phyloP scores from a whole-genome alignment of 2,329 filamentous ascomycete species.

The Arthrobotrys pseudoclavata region DNA sequence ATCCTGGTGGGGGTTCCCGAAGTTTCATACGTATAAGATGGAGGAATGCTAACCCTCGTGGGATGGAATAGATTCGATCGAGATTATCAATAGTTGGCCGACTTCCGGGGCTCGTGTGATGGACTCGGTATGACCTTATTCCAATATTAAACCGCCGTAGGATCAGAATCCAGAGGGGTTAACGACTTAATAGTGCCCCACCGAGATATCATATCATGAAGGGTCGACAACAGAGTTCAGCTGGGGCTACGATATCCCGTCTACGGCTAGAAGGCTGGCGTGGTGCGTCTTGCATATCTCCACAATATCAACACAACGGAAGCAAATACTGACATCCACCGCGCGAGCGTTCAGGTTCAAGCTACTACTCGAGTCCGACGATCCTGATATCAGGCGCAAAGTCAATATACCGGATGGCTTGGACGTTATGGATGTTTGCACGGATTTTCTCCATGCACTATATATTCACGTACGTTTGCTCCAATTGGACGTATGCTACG shows the following conservation, averaged over 20 bases:
- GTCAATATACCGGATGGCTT: constrained; percentile 60
- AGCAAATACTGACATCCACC: constrained; percentile 13
- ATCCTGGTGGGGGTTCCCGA: constrained; percentile 41
- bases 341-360: constrained; percentile 47
- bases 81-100: constrained; percentile 61
- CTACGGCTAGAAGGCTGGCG: constrained; percentile 56
- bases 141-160: neutral
- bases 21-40: neutral
- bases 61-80: constrained; percentile 52
- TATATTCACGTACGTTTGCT: constrained; percentile 56
- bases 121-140: constrained; percentile 53
- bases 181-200: constrained; percentile 48
- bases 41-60: neutral
- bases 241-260: constrained; percentile 62
- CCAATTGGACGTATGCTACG: neutral
- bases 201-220: constrained; percentile 61
- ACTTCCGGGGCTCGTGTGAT: constrained; percentile 60
- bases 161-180: neutral
- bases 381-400: constrained; percentile 48
- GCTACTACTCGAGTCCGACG: constrained; percentile 60
- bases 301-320: constrained; percentile 35
- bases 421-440: constrained; percentile 60
- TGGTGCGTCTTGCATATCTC: constrained; percentile 51
- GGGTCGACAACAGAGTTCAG: constrained; percentile 59
- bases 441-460: constrained; percentile 60